Percentiles rank a stretch among this genome's conserved stretches.
phyloP scores from a whole-genome alignment of 805 yeast species.

The Candida cerambycidarum region DNA sequence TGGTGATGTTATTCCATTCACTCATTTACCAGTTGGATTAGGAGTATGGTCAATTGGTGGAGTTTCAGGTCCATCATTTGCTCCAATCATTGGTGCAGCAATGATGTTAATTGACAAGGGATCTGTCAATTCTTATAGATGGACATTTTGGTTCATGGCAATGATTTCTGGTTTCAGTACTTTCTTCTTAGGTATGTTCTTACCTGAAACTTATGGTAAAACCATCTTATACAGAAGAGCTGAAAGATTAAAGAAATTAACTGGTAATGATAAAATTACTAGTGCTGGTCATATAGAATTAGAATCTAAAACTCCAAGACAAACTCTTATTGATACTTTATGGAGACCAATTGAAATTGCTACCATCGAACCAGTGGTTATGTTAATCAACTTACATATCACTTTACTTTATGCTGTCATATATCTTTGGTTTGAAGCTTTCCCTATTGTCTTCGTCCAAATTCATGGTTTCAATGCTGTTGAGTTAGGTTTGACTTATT shows the following conservation, averaged over 20 bases:
- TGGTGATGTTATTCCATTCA: slow-evolving; percentile 46
- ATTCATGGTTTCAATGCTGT: slow-evolving; percentile 48
- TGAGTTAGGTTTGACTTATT: slow-evolving; percentile 48
- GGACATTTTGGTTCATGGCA: slow-evolving; percentile 53
- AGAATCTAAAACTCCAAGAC: slow-evolving; percentile 18
- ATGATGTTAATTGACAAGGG: slow-evolving; percentile 45
- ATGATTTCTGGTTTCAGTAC: slow-evolving; percentile 40
- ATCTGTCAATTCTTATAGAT: slow-evolving; percentile 3
- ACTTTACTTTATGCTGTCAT: slow-evolving; percentile 53
- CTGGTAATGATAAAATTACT: slow-evolving; percentile 48
- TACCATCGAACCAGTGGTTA: slow-evolving; percentile 54
- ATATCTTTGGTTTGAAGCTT: slow-evolving; percentile 55
- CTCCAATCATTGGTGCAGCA: slow-evolving; percentile 58
- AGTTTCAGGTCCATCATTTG: slow-evolving; percentile 54
- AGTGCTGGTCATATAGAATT: slow-evolving; percentile 40
- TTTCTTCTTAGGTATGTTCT: slow-evolving; percentile 34
- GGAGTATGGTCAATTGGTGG: slow-evolving; percentile 56
- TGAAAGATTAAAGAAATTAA: slow-evolving; percentile 42
- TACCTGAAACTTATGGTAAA: slow-evolving; percentile 49
- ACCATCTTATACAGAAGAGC: slow-evolving; percentile 51
- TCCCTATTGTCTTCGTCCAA: slow-evolving; percentile 50
- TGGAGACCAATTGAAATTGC: slow-evolving; percentile 54
- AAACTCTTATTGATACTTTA: slow-evolving; percentile 29
- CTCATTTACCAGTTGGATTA: slow-evolving; percentile 46
- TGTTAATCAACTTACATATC: slow-evolving; percentile 51